Percentiles rank a stretch among this genome's conserved stretches.
Conservation (phyloP, 2,329 filamentous ascomycete species). For the Fusarium drepaniforme region DNA sequence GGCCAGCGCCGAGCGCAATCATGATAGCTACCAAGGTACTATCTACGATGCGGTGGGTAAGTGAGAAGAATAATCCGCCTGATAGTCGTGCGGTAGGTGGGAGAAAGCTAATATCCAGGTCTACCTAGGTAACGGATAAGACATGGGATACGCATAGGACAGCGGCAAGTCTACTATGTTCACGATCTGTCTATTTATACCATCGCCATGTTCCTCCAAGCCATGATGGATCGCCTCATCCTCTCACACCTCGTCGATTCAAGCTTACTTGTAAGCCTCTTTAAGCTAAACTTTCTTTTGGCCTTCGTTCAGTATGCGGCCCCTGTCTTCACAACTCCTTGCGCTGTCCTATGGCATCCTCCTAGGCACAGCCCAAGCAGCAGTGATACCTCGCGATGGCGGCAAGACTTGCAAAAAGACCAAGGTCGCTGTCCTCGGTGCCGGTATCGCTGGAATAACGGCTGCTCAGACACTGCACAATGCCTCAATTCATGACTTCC, state of each 20-base stretch:
- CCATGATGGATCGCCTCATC: not conserved
- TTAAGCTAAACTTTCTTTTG: not conserved
- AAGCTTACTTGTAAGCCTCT: not conserved
- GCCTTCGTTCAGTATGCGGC: conserved; percentile 1
- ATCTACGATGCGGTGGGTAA: not conserved
- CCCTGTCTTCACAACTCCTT: conserved; percentile 8
- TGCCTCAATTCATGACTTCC: conserved; percentile 70
- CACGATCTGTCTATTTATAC: not conserved
- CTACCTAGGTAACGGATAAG: not conserved
- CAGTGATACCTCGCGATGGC: conserved; percentile 18
- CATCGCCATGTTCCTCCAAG: not conserved
- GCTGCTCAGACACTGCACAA: conserved; percentile 74
- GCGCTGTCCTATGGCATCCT: conserved; percentile 17
- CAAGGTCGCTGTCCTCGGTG: conserved; percentile 58
- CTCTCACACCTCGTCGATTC: not conserved
- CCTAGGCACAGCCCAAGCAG: conserved; percentile 12
- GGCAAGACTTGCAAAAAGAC: conserved; percentile 43
- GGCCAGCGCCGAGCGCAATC: not conserved
- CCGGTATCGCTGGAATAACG: conserved; percentile 72
- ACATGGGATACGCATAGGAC: not conserved
- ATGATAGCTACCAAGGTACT: not conserved
- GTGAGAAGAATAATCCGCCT: not conserved
- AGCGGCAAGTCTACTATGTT: not conserved
- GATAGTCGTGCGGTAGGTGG: not conserved
- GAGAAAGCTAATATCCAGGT: not conserved